Evolutionary conservation across 495 filamentous ascomycete species (phyloP).

Genomic region (Bacidia rubella): DNA sequence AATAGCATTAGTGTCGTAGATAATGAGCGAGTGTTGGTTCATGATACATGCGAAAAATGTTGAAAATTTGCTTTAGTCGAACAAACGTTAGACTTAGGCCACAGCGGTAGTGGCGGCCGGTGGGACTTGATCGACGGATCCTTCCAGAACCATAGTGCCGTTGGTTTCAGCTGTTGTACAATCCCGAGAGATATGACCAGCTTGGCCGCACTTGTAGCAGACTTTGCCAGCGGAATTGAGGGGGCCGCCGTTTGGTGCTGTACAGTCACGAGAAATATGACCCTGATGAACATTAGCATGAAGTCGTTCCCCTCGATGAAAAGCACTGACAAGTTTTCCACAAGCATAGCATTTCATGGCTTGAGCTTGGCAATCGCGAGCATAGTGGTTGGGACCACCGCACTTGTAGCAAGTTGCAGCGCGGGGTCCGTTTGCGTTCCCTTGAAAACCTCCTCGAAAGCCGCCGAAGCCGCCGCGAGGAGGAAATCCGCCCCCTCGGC

Average conservation of each 20-base stretch:
- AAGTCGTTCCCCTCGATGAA: neutral
- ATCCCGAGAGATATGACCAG: constrained; percentile 91
- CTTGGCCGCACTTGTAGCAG: constrained; percentile 93
- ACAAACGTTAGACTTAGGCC: neutral
- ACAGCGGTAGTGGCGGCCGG: constrained; percentile 34
- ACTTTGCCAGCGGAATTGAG: constrained; percentile 94
- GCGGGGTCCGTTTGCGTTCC: constrained; percentile 45
- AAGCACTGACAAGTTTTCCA: constrained; percentile 59
- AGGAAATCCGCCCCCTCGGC: constrained; percentile 50
- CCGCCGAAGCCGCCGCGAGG: constrained; percentile 56
- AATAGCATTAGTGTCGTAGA: neutral
- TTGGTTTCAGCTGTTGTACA: constrained; percentile 56
- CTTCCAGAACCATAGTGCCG: constrained; percentile 32
- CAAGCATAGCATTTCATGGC: constrained; percentile 99
- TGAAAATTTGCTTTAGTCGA: constrained; percentile 1
- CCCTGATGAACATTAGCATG: constrained; percentile 33
- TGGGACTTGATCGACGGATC: constrained; percentile 31
- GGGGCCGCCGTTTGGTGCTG: constrained; percentile 89
- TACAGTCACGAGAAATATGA: constrained; percentile 96
- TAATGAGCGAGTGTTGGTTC: constrained; percentile 14
- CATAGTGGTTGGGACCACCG: constrained; percentile 96
- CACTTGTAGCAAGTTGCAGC: constrained; percentile 98
- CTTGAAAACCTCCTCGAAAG: constrained; percentile 57
- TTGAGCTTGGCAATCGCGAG: constrained; percentile 97
- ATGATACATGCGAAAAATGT: constrained; percentile 18